Conservation (phyloP, 345 rosid genomes). For the Linum lewisii region DNA sequence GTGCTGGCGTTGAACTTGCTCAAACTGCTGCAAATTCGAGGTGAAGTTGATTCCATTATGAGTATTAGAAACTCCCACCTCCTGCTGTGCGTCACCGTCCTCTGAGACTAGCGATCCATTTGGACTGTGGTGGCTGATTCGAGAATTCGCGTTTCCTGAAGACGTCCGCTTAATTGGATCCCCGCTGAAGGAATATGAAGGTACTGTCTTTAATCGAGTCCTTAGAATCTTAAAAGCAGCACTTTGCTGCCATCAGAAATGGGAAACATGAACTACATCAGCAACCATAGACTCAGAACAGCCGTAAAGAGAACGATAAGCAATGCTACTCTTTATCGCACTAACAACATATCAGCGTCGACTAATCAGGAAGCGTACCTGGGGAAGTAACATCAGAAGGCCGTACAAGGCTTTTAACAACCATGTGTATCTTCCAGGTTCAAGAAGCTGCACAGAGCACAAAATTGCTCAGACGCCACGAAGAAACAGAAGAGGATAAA, state of each 20-base stretch:
- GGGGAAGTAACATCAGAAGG: constrained; percentile 96
- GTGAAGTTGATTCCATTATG: constrained; percentile 73
- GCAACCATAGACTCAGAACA: neutral
- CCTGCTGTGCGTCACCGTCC: constrained; percentile 49
- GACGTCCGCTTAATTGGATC: constrained; percentile 59
- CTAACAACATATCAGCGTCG: no score
- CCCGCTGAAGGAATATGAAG: constrained; percentile 60
- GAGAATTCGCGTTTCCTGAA: constrained; percentile 59
- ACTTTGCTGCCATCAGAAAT: constrained; percentile 63
- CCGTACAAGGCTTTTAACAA: constrained; percentile 88
- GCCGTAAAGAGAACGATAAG: no score
- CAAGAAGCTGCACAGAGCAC: constrained; percentile 64
- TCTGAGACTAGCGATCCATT: constrained; percentile 47
- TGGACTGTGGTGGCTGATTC: constrained; percentile 35
- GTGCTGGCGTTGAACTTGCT: constrained; percentile 76
- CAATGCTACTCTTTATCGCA: neutral
- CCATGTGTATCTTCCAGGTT: constrained; percentile 84
- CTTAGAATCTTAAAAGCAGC: constrained; percentile 77
- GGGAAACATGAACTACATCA: constrained; percentile 4
- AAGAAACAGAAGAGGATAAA: neutral
- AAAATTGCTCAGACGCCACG: constrained; percentile 14
- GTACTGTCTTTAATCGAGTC: constrained; percentile 84
- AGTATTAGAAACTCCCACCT: constrained; percentile 28
- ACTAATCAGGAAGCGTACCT: constrained; percentile 34
- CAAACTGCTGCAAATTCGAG: constrained; percentile 68